Percentiles rank a stretch among this genome's conserved stretches.
Evolutionary conservation across 192 early-diverging fungal genomes (phyloP).

Genomic region (Coemansia sp.): DNA sequence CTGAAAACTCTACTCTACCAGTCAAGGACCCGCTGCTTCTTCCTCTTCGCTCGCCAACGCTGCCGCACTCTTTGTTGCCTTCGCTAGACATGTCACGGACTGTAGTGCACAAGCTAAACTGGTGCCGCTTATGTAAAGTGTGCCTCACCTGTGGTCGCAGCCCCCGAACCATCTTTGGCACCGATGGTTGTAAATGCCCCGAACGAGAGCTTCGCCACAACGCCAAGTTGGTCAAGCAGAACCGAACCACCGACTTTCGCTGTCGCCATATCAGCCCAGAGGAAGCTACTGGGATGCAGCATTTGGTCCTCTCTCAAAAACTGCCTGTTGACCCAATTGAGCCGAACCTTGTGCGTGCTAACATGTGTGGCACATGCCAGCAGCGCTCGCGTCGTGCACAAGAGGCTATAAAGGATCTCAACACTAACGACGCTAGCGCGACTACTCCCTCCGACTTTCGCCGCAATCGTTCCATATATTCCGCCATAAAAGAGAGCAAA

Average conservation of each 20-base stretch:
- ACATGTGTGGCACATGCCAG: constrained; percentile 51
- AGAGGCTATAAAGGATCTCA: constrained; percentile 15
- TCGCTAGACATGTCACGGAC: not conserved
- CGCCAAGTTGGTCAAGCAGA: constrained; percentile 20
- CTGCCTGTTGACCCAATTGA: constrained; percentile 16
- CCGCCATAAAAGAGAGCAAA: constrained; percentile 18
- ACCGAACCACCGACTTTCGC: constrained; percentile 41
- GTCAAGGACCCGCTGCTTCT: not conserved
- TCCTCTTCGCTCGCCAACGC: not conserved
- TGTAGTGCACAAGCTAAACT: constrained; percentile 30
- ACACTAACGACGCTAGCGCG: not conserved
- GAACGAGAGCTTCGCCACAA: constrained; percentile 24
- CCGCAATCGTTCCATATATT: constrained; percentile 38
- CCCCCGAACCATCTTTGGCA: constrained; percentile 23
- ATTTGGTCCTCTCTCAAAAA: not conserved
- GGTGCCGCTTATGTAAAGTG: constrained; percentile 43
- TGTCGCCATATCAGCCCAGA: constrained; percentile 20
- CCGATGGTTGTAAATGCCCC: constrained; percentile 11
- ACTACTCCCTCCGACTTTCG: constrained; percentile 37
- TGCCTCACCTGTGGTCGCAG: constrained; percentile 35
- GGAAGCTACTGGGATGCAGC: constrained; percentile 16
- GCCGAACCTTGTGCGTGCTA: constrained; percentile 29
- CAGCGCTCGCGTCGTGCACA: constrained; percentile 44
- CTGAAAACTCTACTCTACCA: not conserved
- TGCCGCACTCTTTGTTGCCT: not conserved